Percentiles rank a stretch among this genome's conserved stretches.
Conservation (phyloP, 768 basidiomycete species). For the Collybia sp. region DNA sequence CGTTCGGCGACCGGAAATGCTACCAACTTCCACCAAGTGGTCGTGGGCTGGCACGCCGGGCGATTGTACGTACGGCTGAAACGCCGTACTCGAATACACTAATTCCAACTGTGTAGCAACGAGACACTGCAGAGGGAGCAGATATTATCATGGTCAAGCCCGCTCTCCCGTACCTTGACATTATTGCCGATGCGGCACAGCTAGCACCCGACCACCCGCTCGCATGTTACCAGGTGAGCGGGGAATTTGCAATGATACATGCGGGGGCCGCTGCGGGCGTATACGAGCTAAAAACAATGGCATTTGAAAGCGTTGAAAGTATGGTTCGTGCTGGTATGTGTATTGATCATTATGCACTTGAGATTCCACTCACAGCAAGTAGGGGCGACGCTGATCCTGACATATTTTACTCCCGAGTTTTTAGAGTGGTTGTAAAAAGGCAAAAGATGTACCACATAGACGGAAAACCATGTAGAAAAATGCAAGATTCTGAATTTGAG, state of each 20-base stretch:
- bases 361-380: not conserved
- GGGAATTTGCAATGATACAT: conserved; percentile 96
- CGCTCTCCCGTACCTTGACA: conserved; percentile 91
- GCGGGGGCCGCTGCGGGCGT: conserved; percentile 92
- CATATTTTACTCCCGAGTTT: conserved; percentile 97
- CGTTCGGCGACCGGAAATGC: conserved; percentile 95
- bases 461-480: no score
- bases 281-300: conserved; percentile 90
- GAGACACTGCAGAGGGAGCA: conserved; percentile 87
- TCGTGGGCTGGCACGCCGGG: conserved; percentile 87
- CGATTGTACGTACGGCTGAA: conserved; percentile 62
- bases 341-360: not conserved
- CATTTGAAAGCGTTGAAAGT: conserved; percentile 87
- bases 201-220: conserved; percentile 84
- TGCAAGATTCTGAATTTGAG: no score
- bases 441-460: no score
- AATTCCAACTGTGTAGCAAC: conserved; percentile 46
- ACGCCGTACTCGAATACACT: not conserved
- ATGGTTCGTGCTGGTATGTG: conserved; percentile 86
- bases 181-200: conserved; percentile 83
- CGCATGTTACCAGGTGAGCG: conserved; percentile 97
- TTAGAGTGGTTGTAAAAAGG: conserved; percentile 75
- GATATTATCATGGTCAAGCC: conserved; percentile 99
- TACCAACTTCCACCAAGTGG: conserved; percentile 92
- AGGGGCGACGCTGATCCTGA: conserved; percentile 88